A percentile compares a stretch with the other conserved stretches of the same genome.
These are phyloP conservation scores for Colletotrichum sp. DNA, from an alignment of 2,329 filamentous ascomycete species.

Conservation along the genomic window DNA sequence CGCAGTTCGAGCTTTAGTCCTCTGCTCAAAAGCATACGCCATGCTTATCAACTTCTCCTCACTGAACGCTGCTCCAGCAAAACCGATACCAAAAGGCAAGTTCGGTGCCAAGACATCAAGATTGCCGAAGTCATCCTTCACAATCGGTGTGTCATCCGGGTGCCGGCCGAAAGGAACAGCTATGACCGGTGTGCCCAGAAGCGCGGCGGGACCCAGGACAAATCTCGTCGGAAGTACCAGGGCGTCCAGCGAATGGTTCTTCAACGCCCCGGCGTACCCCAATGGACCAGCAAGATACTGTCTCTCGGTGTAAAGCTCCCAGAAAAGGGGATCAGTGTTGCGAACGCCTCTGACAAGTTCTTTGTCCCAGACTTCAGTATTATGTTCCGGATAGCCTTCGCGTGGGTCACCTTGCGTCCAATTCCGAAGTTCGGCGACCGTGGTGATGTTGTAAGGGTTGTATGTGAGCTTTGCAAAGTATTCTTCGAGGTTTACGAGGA, in stretches of 20 bases:
- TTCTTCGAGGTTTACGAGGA: slow-evolving; percentile 54
- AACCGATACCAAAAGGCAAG: slow-evolving; percentile 65
- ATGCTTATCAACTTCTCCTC: slow-evolving; percentile 67
- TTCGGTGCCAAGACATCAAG: slow-evolving; percentile 59
- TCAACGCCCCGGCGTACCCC: slow-evolving; percentile 64
- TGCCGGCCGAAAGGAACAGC: slow-evolving; percentile 68
- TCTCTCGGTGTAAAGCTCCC: slow-evolving; percentile 59
- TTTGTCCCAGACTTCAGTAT: slow-evolving; percentile 62
- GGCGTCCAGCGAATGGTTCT: slow-evolving; percentile 62
- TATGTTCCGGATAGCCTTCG: slow-evolving; percentile 62
- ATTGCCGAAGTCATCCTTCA: slow-evolving; percentile 49
- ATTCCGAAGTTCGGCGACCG: slow-evolving; percentile 52
- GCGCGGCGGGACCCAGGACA: slow-evolving; percentile 52
- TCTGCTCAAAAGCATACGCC: slow-evolving; percentile 73
- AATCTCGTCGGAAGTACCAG: slow-evolving; percentile 62
- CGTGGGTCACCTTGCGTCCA: slow-evolving; percentile 58
- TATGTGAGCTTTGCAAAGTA: slow-evolving; percentile 60
- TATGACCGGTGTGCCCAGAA: slow-evolving; percentile 65
- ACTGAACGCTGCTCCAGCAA: slow-evolving; percentile 64
- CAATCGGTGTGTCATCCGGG: slow-evolving; percentile 50
- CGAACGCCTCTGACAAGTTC: slow-evolving; percentile 56
- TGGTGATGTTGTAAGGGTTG: slow-evolving; percentile 63
- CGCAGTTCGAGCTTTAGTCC: slow-evolving; percentile 38
- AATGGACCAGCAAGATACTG: slow-evolving; percentile 58
- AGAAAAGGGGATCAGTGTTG: slow-evolving; percentile 61